Evolutionary conservation across 2,329 filamentous ascomycete genomes (phyloP), one percentile per base, ranked within the genome.

Genomic region (Xylariaceae sp.): DNA sequence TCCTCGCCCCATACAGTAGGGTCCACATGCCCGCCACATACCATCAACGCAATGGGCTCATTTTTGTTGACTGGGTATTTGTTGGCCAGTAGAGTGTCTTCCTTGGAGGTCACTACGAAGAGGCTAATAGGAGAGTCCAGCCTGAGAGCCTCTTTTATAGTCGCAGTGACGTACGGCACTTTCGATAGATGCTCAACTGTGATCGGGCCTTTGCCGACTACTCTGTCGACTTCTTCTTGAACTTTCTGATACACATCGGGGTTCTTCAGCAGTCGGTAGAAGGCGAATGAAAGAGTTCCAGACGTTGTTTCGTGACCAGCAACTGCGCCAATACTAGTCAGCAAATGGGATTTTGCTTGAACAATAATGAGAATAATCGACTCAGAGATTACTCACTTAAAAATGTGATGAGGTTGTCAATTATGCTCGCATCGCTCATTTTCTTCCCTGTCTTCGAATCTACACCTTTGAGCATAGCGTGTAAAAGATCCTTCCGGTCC

Each of bases 301-400:
- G 81, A 80, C 0, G 85, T 85, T 0, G 86, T 90, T 55, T 88
- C 85, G 50, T 87, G 84, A 2, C 82, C 82, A 27, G 82, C 82
- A 55, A 85, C n/a, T n/a, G n/a, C n/a, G n/a, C n/a, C n/a, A n/a
- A n/a, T n/a, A n/a, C n/a, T n/a, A n/a, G n/a, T n/a, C n/a, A n/a
- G n/a, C n/a, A n/a, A n/a, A n/a, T n/a, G n/a, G n/a, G n/a, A n/a
- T n/a, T n/a, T n/a, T n/a, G n/a, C n/a, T n/a, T n/a, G n/a, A n/a
- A n/a, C n/a, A n/a, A n/a, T n/a, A n/a, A n/a, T n/a, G n/a, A n/a
- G n/a, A n/a, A n/a, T n/a, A n/a, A n/a, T n/a, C n/a, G n/a, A n/a
- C n/a, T n/a, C n/a, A n/a, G n/a, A n/a, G n/a, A n/a, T n/a, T n/a
- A n/a, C n/a, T n/a, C n/a, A n/a, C n/a, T 82, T 8, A 88, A 64